Conservation (phyloP, 768 basidiomycete genomes). For the Dioszegia hungarica region DNA sequence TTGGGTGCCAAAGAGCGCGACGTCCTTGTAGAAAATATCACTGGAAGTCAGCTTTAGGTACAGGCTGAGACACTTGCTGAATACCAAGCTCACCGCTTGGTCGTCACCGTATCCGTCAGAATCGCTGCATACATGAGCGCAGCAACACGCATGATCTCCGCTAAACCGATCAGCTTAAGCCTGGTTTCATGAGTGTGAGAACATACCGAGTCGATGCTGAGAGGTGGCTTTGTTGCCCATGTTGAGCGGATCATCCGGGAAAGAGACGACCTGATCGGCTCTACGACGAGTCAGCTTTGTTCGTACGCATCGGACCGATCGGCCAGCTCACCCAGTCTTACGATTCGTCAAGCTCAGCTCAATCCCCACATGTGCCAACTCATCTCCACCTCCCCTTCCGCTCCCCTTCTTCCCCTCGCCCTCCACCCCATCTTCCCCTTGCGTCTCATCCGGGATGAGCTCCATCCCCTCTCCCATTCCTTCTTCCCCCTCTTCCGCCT, state of each 20-base stretch:
- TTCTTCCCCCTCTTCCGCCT: not conserved
- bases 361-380: constrained; percentile 8
- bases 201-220: constrained; percentile 16
- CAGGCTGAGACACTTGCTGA: constrained; percentile 25
- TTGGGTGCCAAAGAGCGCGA: constrained; percentile 70
- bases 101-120: constrained; percentile 18
- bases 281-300: constrained; percentile 10
- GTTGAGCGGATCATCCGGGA: constrained; percentile 24
- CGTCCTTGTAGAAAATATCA: constrained; percentile 84
- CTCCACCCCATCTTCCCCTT: not conserved
- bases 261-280: constrained; percentile 18
- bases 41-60: constrained; percentile 52
- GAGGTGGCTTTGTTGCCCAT: constrained; percentile 2
- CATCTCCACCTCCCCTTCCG: not conserved
- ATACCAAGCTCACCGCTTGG: constrained; percentile 23
- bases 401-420: not conserved
- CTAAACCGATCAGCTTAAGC: constrained; percentile 9
- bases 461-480: not conserved
- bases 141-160: constrained; percentile 19
- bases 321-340: constrained; percentile 28
- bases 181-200: not conserved
- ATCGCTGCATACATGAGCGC: constrained; percentile 33
- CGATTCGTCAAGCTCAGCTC: constrained; percentile 21
- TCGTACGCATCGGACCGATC: not conserved
- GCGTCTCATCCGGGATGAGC: not conserved